Conservation (phyloP, 2,329 filamentous ascomycete species). For the Stenocarpella maydis region DNA sequence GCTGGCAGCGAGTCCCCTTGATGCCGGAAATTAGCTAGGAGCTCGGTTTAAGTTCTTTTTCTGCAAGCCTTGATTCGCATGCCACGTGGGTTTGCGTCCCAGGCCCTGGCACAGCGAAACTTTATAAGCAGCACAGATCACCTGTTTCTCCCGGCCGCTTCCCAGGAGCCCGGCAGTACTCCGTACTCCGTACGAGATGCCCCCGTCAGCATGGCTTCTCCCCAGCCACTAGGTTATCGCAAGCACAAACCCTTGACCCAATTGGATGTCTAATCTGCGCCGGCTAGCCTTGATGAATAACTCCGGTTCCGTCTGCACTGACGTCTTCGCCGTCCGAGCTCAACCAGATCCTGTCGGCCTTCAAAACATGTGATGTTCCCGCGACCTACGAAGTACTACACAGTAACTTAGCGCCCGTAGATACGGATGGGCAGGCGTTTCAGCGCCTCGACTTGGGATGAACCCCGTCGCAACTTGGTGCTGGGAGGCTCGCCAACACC, state of each 20-base stretch:
- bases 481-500: slow-evolving; percentile 15
- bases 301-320: slow-evolving; percentile 10
- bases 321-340: slow-evolving; percentile 16
- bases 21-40: slow-evolving; percentile 14
- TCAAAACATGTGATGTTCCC: slow-evolving; percentile 17
- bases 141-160: slow-evolving; percentile 3
- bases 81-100: slow-evolving; percentile 18
- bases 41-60: background rate
- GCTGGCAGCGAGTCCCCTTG: background rate
- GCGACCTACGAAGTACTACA: no score
- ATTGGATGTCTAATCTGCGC: slow-evolving; percentile 1
- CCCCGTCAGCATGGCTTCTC: background rate
- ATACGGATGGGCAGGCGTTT: slow-evolving; percentile 7
- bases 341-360: slow-evolving; percentile 5
- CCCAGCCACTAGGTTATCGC: background rate
- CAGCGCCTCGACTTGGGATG: slow-evolving; percentile 9
- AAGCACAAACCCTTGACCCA: background rate
- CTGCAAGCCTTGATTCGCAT: slow-evolving; percentile 23
- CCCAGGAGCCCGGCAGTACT: background rate
- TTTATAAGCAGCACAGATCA: slow-evolving; percentile 11
- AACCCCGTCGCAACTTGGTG: slow-evolving; percentile 15
- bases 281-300: slow-evolving; percentile 19
- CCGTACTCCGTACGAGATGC: background rate
- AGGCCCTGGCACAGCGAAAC: slow-evolving; percentile 1
- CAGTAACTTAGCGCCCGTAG: background rate